Evolutionary conservation across 2,329 filamentous ascomycete genomes (phyloP).

Genomic region (Tolypocladium sp.): DNA sequence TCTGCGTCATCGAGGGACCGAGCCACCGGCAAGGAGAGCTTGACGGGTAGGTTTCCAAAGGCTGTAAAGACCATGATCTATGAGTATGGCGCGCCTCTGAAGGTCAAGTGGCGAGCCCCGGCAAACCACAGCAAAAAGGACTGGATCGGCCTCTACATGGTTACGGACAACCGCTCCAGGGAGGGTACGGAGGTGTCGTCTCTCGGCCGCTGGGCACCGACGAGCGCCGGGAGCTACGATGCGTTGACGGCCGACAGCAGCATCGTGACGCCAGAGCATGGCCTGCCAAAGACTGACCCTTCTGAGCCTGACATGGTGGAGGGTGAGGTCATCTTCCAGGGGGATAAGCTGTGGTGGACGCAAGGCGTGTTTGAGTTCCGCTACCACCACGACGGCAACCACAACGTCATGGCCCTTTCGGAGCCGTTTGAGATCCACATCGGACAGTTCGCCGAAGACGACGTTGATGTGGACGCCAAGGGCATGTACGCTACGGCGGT

Average conservation of each 20-base stretch:
- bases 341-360: slow-evolving; percentile 96
- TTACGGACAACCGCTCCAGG: slow-evolving; percentile 83
- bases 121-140: slow-evolving; percentile 81
- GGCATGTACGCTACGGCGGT: slow-evolving; percentile 59
- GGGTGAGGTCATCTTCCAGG: slow-evolving; percentile 79
- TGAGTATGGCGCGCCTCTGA: slow-evolving; percentile 84
- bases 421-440: slow-evolving; percentile 88
- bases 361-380: slow-evolving; percentile 94
- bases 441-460: slow-evolving; percentile 67
- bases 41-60: slow-evolving; percentile 57
- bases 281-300: slow-evolving; percentile 40
- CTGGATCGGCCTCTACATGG: slow-evolving; percentile 94
- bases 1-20: slow-evolving; percentile 44
- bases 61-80: slow-evolving; percentile 68
- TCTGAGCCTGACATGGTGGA: slow-evolving; percentile 51
- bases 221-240: slow-evolving; percentile 68
- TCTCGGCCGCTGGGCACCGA: slow-evolving; percentile 82
- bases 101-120: slow-evolving; percentile 83
- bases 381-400: slow-evolving; percentile 88
- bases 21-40: slow-evolving; percentile 64
- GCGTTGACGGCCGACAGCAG: slow-evolving; percentile 65
- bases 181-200: slow-evolving; percentile 78
- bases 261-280: slow-evolving; percentile 60
- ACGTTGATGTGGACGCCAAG: slow-evolving; percentile 51
- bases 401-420: slow-evolving; percentile 90